Percentiles rank a stretch among this genome's conserved stretches.
These are phyloP conservation scores for Phytophthora meadii DNA, from an alignment of 352 stramenopile species.

Conservation along the genomic window DNA sequence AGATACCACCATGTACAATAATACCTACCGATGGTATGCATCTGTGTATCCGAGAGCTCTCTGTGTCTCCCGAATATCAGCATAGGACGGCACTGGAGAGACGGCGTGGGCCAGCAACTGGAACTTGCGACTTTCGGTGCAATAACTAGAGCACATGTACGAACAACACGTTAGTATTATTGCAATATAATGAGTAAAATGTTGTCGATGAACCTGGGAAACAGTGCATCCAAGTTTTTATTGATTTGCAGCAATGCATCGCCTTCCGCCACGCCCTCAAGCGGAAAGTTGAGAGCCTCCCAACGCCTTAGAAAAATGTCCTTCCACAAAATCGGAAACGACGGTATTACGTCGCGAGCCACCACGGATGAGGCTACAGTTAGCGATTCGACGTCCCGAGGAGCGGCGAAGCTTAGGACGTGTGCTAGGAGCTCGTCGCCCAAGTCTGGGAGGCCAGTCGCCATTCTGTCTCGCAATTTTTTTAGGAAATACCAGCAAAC, in stretches of 20 bases:
- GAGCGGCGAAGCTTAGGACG: slow-evolving; percentile 43
- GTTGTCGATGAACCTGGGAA: slow-evolving; percentile 45
- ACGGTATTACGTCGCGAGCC: slow-evolving; percentile 49
- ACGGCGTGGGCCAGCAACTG: slow-evolving; percentile 77
- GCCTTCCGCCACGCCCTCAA: slow-evolving; percentile 34
- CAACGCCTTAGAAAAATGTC: slow-evolving; percentile 65
- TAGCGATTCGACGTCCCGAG: slow-evolving; percentile 64
- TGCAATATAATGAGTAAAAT: neutral
- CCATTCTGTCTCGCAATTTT: slow-evolving; percentile 15
- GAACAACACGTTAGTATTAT: neutral
- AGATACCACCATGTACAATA: neutral
- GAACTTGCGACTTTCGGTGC: slow-evolving; percentile 68
- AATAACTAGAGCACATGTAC: slow-evolving; percentile 35
- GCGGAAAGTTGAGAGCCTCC: slow-evolving; percentile 66
- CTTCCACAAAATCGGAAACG: slow-evolving; percentile 67
- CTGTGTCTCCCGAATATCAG: slow-evolving; percentile 60
- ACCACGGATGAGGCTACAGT: slow-evolving; percentile 60
- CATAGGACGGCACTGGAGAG: slow-evolving; percentile 66
- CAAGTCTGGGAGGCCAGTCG: slow-evolving; percentile 35
- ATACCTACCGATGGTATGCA: slow-evolving; percentile 56
- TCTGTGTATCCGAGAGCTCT: slow-evolving; percentile 46
- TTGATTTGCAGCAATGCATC: slow-evolving; percentile 45
- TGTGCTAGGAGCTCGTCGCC: slow-evolving; percentile 62
- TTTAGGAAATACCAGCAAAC: slow-evolving; percentile 14
- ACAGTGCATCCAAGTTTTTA: slow-evolving; percentile 43